Conservation (phyloP, 495 filamentous ascomycete genomes). For the Aspergillus avenaceus region DNA sequence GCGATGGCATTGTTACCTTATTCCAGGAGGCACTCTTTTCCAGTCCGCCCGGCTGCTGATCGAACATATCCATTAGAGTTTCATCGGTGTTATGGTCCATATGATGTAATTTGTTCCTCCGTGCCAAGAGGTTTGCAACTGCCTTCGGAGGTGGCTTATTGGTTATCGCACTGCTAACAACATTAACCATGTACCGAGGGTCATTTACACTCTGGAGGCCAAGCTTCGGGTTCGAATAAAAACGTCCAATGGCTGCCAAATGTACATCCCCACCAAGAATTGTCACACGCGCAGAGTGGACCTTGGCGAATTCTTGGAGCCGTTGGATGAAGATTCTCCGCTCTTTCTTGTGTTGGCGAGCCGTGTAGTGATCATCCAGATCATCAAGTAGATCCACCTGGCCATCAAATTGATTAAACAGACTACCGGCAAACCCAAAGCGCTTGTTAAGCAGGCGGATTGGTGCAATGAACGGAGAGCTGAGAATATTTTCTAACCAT, state of each 20-base stretch:
- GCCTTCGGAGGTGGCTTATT: constrained; percentile 89
- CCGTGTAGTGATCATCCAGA: constrained; percentile 93
- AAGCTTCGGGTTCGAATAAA: constrained; percentile 65
- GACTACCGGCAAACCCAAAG: constrained; percentile 75
- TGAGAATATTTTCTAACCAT: constrained; percentile 89
- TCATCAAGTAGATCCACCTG: constrained; percentile 88
- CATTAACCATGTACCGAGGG: constrained; percentile 69
- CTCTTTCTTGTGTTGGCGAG: constrained; percentile 85
- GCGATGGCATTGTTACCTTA: constrained; percentile 81
- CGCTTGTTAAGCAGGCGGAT: constrained; percentile 87
- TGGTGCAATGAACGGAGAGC: constrained; percentile 75
- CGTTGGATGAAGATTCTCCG: constrained; percentile 68
- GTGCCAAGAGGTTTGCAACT: constrained; percentile 82
- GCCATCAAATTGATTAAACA: constrained; percentile 94
- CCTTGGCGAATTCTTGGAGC: constrained; percentile 66
- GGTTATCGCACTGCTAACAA: constrained; percentile 77
- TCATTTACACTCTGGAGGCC: constrained; percentile 58
- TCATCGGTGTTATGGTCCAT: constrained; percentile 82
- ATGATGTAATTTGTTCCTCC: constrained; percentile 88
- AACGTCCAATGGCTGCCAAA: constrained; percentile 68
- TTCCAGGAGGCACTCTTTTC: constrained; percentile 67
- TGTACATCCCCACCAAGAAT: constrained; percentile 83
- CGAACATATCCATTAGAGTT: constrained; percentile 80
- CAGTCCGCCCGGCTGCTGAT: constrained; percentile 70
- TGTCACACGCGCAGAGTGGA: constrained; percentile 72